phyloP scores from a whole-genome alignment of 768 basidiomycete genomes.

The Atractiella rhizophila region DNA sequence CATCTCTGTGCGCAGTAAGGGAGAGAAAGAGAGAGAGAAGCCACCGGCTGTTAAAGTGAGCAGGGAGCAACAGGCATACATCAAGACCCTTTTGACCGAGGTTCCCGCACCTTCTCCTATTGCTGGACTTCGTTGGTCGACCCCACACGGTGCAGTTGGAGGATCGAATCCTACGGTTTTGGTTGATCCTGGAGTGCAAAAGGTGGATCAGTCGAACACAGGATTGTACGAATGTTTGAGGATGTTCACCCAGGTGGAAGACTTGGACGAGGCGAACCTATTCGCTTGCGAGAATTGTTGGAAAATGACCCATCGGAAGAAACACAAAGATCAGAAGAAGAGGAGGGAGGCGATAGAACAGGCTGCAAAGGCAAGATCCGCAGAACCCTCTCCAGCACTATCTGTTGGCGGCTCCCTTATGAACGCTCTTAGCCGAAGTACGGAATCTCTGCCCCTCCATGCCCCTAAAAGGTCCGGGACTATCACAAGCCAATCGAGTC shows the following conservation, averaged over 20 bases:
- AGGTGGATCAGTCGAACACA: constrained; percentile 14
- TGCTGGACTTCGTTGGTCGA: constrained; percentile 9
- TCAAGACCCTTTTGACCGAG: constrained; percentile 13
- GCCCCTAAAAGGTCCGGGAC: too few relatives aligned
- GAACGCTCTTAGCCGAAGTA: too few relatives aligned
- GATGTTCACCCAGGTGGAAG: constrained; percentile 78
- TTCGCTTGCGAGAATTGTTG: constrained; percentile 84
- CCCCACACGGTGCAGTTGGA: constrained; percentile 13
- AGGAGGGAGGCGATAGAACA: constrained; percentile 1
- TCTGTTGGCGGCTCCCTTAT: too few relatives aligned
- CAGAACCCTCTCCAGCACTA: neutral
- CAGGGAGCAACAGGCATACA: constrained; percentile 14
- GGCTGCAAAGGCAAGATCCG: neutral
- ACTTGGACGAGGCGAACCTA: constrained; percentile 76
- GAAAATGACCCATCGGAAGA: constrained; percentile 44
- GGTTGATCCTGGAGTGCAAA: neutral
- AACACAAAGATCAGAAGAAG: constrained; percentile 3
- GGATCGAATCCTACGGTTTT: neutral
- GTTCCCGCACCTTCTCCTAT: constrained; percentile 12
- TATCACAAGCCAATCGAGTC: too few relatives aligned
- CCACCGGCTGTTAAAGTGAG: constrained; percentile 7
- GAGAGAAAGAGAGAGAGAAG: neutral
- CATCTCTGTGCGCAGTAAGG: neutral
- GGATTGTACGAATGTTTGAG: constrained; percentile 40
- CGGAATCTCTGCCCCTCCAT: too few relatives aligned